These are phyloP conservation scores for Mycena alexandri DNA, from an alignment of 768 basidiomycete species.

Conservation along the genomic window DNA sequence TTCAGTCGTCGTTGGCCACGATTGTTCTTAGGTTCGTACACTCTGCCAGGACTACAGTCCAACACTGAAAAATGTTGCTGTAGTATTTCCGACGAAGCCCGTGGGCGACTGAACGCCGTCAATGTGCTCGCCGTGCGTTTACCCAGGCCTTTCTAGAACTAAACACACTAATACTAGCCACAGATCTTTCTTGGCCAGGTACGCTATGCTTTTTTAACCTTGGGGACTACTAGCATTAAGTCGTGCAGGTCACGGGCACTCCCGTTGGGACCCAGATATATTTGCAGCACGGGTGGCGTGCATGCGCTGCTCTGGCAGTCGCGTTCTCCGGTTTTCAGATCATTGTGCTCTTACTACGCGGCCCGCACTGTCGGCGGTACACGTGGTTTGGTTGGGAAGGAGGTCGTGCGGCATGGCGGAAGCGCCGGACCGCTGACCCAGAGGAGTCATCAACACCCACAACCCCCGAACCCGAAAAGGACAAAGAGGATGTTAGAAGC, in stretches of 20 bases:
- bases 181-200: slow-evolving; percentile 87
- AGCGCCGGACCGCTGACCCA: neutral
- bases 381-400: slow-evolving; percentile 79
- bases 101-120: slow-evolving; percentile 83
- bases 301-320: slow-evolving; percentile 70
- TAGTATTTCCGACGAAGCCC: slow-evolving; percentile 57
- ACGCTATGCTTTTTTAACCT: too few species aligned
- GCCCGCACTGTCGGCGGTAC: slow-evolving; percentile 70
- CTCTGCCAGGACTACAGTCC: too few species aligned
- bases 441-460: neutral
- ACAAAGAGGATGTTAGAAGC: too few species aligned
- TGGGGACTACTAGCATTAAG: too few species aligned
- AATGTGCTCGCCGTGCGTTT: slow-evolving; percentile 76
- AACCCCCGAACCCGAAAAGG: too few species aligned
- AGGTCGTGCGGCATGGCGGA: slow-evolving; percentile 51
- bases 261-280: slow-evolving; percentile 80
- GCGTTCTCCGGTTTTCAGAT: slow-evolving; percentile 70
- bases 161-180: too few species aligned
- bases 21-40: slow-evolving; percentile 70
- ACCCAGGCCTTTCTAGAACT: too few species aligned
- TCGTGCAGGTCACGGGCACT: slow-evolving; percentile 69
- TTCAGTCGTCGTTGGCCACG: slow-evolving; percentile 75
- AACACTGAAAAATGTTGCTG: too few species aligned
- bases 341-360: slow-evolving; percentile 68
- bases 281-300: slow-evolving; percentile 76